phyloP scores from a whole-genome alignment of 805 yeast species.

The Saturnispora silvae region DNA sequence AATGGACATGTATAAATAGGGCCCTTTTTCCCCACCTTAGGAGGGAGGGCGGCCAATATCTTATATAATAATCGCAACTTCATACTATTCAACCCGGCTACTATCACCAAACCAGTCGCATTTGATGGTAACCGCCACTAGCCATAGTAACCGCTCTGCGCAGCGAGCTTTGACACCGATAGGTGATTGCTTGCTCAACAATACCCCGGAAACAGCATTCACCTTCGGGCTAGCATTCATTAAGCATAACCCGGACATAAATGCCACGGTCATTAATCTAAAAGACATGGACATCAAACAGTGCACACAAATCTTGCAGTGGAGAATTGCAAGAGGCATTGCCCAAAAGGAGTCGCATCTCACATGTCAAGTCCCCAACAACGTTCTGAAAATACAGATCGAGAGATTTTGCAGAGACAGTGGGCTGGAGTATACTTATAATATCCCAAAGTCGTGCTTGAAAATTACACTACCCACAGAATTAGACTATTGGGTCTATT shows the following conservation, averaged over 20 bases:
- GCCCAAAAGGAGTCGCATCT: background rate
- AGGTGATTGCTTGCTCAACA: no score
- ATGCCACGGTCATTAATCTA: background rate
- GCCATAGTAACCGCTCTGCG: no score
- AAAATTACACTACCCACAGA: background rate
- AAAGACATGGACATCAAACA: background rate
- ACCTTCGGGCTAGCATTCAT: background rate
- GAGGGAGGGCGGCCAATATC: no score
- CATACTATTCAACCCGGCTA: no score
- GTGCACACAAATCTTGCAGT: background rate
- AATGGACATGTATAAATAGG: no score
- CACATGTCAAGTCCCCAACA: background rate
- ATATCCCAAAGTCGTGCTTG: background rate
- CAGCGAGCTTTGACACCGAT: no score
- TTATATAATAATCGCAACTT: no score
- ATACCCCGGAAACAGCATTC: background rate
- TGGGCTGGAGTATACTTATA: background rate
- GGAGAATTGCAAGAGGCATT: background rate
- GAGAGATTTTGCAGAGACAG: background rate
- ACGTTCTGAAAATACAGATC: background rate
- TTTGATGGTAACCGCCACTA: no score
- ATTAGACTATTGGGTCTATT: background rate
- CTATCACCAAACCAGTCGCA: no score
- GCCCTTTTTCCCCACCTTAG: no score
- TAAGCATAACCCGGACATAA: background rate